Base-by-base conservation (phyloP, 176 grass and related monocot genomes). In the Calamus simplicifolius region DNA sequence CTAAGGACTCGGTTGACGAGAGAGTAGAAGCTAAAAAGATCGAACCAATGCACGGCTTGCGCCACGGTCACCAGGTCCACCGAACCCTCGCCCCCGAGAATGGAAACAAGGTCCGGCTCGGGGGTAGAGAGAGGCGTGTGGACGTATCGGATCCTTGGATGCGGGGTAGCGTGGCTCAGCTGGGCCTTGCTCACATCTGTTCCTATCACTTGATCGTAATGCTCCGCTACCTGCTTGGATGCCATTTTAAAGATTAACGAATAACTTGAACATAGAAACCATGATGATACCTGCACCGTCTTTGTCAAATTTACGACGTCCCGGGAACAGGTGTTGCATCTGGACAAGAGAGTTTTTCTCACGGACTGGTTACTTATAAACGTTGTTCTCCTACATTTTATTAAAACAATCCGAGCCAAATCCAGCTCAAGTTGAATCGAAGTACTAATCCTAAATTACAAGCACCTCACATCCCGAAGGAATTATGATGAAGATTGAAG, bases 121-220 rank as follows among this genome's bases (percentile, higher is more conserved):
- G 81, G 28, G 14, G 77, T 82, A 52, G 70, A 67, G 58, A 57
- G 61, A 3, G 84, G 89, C 18, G 78, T 95, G 81, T 95, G 89
- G 25, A 73, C 4, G 77, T 88, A 95, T 3, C 56, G 56, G 18
- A 95, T 77, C 58, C 67, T 73, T 6, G 80, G 81, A 43, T 93
- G 62, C 49, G 54, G 51, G 21, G 57, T 8, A 6, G 76, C 83
- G 48, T 73, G 62, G 5, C 57, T 74, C 61, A 93, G 52, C 75
- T 81, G 84, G 27, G 77, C 66, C 55, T 62, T 53, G 61, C 89
- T 87, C 66, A 87, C 74, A 29, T 88, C 81, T 6, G 89, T 95
- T 54, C 81, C 85, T 4, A 95, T 61, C 63, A 85, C 78, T 65
- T 63, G 54, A 14, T 95, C 75, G 48, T 85, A 82, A 71, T 82